Base-by-base conservation (phyloP, 352 stramenopile genomes). In the Phytophthora cactorum region DNA sequence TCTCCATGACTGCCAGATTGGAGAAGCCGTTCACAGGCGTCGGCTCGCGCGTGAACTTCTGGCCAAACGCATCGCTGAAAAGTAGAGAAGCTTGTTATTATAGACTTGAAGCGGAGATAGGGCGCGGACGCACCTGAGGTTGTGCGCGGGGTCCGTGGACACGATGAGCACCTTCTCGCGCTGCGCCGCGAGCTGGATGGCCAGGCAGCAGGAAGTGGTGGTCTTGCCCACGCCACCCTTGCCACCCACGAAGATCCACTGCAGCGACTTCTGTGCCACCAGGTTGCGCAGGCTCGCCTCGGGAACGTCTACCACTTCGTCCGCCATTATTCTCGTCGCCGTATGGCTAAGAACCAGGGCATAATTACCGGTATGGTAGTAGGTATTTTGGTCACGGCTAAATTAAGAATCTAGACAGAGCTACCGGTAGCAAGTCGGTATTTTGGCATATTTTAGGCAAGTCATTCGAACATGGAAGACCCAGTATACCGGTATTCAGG, bases 61-160 rank as follows among this genome's bases (percentile, higher is more conserved):
- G 97, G 5, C 96, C 97, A 82, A 99, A 99, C 15, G 98, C 98
- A 78, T 99, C 98, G 72, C 92, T 97, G 69, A 12, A 57, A 15
- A 6, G n/a, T 53, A 55, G 1, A 49, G 31, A 1, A 46, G 9
- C 52, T 9, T 32, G 22, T 52, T 52, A 52, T 32, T 17, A 32
- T 29, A 17, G 45, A 17, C 5, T 27, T 31, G 2, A 50, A 3
- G 9, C 4, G 25, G 44, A 49, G 27, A 28, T 11, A 68, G 25
- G 15, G 15, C 3, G 5, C 10, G 36, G 28, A 61, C 6, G 14
- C 9, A 93, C 88, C 84, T 96, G 53, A 99, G 85, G 83, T 99
- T 99, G 85, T 99, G 98, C n/a, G 98, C 98, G 0, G 98, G 98
- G 77, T 99, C 98, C 22, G 98, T 99, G n/a, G 96, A 99, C 45